Conservation (phyloP, 805 yeast species). For the Cyberlindnera sargentensis region DNA sequence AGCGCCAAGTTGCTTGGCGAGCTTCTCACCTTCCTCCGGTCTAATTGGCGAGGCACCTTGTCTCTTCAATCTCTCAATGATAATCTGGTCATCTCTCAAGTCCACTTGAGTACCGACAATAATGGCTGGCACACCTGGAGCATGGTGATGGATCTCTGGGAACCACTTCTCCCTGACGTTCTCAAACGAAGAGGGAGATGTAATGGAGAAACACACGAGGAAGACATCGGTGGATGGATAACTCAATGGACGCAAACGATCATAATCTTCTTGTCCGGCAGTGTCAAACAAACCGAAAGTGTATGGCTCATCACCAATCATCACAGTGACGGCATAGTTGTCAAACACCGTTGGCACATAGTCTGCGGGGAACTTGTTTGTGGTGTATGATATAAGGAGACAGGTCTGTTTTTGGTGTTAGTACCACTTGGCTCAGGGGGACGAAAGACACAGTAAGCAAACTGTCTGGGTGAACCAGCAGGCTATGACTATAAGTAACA, state of each 20-base stretch:
- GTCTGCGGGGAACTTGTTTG: slow-evolving; percentile 88
- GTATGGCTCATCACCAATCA: slow-evolving; percentile 75
- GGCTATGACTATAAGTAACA: no score
- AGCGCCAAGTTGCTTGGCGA: slow-evolving; percentile 91
- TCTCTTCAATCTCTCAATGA: slow-evolving; percentile 58
- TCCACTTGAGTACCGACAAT: slow-evolving; percentile 87
- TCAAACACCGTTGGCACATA: slow-evolving; percentile 94
- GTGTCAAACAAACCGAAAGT: slow-evolving; percentile 93
- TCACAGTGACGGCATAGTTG: slow-evolving; percentile 35
- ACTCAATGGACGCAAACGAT: slow-evolving; percentile 79
- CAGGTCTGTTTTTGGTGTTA: slow-evolving; percentile 69
- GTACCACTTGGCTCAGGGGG: not conserved
- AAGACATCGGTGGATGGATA: slow-evolving; percentile 92
- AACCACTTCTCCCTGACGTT: slow-evolving; percentile 79
- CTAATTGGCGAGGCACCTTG: slow-evolving; percentile 85
- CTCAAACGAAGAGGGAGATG: slow-evolving; percentile 74
- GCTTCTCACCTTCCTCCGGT: slow-evolving; percentile 81
- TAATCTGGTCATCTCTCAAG: slow-evolving; percentile 73
- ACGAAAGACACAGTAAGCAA: no score
- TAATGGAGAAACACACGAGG: slow-evolving; percentile 77
- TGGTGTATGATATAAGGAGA: slow-evolving; percentile 78
- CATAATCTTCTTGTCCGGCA: slow-evolving; percentile 92
- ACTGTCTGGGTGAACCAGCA: no score
- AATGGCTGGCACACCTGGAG: slow-evolving; percentile 62
- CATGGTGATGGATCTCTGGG: slow-evolving; percentile 82